Base-by-base conservation (phyloP, 495 filamentous ascomycete species). In the Amniculicola lignicola region DNA sequence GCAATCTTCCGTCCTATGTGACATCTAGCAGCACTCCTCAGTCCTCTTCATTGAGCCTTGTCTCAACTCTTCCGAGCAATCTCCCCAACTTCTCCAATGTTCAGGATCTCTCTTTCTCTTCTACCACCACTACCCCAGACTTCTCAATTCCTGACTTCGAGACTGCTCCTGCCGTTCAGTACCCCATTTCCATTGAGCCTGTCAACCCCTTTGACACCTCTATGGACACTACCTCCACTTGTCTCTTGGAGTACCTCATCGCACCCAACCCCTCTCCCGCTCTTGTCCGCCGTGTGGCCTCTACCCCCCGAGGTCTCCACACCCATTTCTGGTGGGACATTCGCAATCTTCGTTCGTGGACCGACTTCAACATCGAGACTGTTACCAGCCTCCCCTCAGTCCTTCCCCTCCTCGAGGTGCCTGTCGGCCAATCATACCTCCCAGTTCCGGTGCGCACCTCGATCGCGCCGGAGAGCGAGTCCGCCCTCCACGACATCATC, bases 251-350 rank as follows among this genome's bases (percentile, higher is more conserved):
- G 22, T 93, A 94, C 64, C 78, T 96, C 27, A 91, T 87, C 11
- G 72, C 78, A 0, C 75, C 87, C 39, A 95, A 91, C 59, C 90
- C 88, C 29, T 80, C 87, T 16, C 86, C 90, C 7, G 83, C 82
- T 27, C 75, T 95, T n/a, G 87, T 94, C 12, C 87, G 84, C 59
- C 87, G 84, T 50, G 80, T 91, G 63, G 88, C 83, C 59, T 81
- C 87, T 67, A 81, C 87, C 67, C 79, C 81, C 22, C 82, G 89
- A 33, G 84, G 84, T 37, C 69, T 84, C 62, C 82, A 87, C 65
- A 84, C 84, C 64, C 86, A 94, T 67, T 92, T 89, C 67, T 96
- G 90, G 90, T 96, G 87, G 87, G 90, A 96, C 59, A 79, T 95
- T 49, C 87, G 90, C 43, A 90, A 94, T 62, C 75, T 95, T 57